Evolutionary conservation across 192 early-diverging fungal genomes (phyloP).

Genomic region (Mortierella claussenii): DNA sequence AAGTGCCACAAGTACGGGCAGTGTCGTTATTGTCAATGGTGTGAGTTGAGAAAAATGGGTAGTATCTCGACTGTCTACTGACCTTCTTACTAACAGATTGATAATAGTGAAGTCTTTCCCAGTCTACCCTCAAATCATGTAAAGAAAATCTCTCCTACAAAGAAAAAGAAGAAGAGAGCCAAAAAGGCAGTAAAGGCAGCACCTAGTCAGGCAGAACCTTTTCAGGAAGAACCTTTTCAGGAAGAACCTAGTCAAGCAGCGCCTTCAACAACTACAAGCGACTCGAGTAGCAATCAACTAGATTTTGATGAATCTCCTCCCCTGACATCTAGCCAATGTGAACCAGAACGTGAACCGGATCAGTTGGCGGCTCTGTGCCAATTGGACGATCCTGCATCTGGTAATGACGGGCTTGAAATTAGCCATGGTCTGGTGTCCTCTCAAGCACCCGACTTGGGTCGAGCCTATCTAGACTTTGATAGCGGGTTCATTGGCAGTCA

Average conservation of each 20-base stretch:
- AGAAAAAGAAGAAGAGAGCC: too few relatives aligned
- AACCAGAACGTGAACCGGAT: too few relatives aligned
- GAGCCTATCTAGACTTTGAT: constrained; percentile 30
- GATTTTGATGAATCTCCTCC: not conserved
- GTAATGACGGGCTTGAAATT: not conserved
- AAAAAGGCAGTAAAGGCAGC: too few relatives aligned
- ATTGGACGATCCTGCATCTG: not conserved
- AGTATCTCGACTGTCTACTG: constrained; percentile 1
- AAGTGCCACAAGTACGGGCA: constrained; percentile 34
- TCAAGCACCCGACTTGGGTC: constrained; percentile 3
- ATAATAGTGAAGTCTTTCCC: constrained; percentile 36
- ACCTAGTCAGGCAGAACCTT: too few relatives aligned
- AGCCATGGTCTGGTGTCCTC: too few relatives aligned
- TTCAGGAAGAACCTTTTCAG: too few relatives aligned
- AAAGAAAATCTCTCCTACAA: constrained; percentile 9
- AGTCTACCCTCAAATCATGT: constrained; percentile 27
- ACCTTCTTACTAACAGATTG: constrained; percentile 9
- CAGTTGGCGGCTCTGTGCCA: too few relatives aligned
- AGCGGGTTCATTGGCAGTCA: constrained; percentile 19
- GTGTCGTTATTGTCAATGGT: not conserved
- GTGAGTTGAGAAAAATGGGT: not conserved
- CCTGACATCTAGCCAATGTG: not conserved
- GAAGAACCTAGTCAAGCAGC: not conserved
- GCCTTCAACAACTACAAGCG: not conserved
- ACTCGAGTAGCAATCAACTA: not conserved